phyloP scores from a whole-genome alignment of 164 flowering plant species.

The Amborella trichopoda region DNA sequence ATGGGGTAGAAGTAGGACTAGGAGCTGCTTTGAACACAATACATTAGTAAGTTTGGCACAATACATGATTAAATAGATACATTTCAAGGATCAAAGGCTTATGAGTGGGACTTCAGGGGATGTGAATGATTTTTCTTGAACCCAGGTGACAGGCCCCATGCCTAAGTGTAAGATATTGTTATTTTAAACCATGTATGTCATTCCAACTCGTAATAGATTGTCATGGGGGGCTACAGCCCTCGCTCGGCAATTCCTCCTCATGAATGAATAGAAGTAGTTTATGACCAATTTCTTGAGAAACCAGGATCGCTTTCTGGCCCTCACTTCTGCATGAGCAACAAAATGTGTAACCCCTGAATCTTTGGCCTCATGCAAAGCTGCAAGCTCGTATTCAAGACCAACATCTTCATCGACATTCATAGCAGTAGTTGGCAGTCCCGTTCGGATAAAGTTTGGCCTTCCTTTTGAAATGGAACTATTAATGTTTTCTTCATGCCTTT shows the following conservation, averaged over 20 bases:
- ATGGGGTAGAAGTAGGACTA: no score
- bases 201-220: slow-evolving; percentile 36
- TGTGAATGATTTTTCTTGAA: no score
- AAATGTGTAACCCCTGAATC: slow-evolving; percentile 44
- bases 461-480: not conserved
- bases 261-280: slow-evolving; percentile 41
- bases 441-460: not conserved
- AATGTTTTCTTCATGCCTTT: not conserved
- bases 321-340: slow-evolving; percentile 39
- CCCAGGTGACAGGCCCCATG: no score
- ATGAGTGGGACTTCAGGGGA: no score
- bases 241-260: slow-evolving; percentile 41
- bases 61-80: no score
- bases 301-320: slow-evolving; percentile 42
- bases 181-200: slow-evolving; percentile 41
- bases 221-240: slow-evolving; percentile 47
- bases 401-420: slow-evolving; percentile 28
- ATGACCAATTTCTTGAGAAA: slow-evolving; percentile 40
- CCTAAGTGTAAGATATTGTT: no score
- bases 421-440: slow-evolving; percentile 14
- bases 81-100: no score
- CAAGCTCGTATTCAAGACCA: slow-evolving; percentile 31
- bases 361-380: slow-evolving; percentile 33
- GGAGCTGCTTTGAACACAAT: no score
- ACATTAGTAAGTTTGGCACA: no score